These are phyloP conservation scores for Stachybotrys echinatus DNA, from an alignment of 2,329 filamentous ascomycete genomes.

Conservation along the genomic window DNA sequence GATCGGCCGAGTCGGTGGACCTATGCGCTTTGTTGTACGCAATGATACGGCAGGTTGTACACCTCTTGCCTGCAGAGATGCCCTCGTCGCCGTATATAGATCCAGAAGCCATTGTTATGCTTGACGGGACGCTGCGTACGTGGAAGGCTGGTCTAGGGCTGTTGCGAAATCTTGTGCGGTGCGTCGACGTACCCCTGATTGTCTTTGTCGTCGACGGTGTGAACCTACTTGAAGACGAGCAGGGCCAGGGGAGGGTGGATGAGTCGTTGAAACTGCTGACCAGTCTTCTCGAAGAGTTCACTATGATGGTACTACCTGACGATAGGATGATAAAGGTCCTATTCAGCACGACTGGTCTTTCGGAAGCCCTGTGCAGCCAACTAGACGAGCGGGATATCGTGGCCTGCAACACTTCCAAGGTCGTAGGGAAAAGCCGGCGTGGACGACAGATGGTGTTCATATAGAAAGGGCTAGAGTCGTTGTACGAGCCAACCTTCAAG, in stretches of 20 bases:
- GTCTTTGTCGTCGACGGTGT: neutral
- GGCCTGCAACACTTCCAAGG: neutral
- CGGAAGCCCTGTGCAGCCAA: neutral
- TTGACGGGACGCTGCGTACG: neutral
- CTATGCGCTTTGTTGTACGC: conserved; percentile 6
- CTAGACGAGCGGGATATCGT: neutral
- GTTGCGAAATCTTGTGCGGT: neutral
- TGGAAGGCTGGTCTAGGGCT: neutral
- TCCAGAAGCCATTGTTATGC: neutral
- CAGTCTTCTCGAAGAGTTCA: neutral
- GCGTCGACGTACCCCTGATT: neutral
- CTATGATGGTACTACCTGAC: neutral
- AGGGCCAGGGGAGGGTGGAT: neutral
- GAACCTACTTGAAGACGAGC: neutral
- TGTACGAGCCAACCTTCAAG: too few relatives aligned
- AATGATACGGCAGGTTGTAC: conserved; percentile 9
- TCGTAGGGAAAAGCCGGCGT: neutral
- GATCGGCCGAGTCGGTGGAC: conserved; percentile 8
- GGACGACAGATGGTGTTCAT: neutral
- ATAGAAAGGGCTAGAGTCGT: too few relatives aligned
- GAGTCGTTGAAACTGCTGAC: neutral
- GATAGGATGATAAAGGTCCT: neutral
- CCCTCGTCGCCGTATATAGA: neutral
- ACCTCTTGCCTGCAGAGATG: conserved; percentile 5
- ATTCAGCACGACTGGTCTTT: neutral